A percentile compares a stretch with the other conserved stretches of the same genome.
Conservation (phyloP, 2,329 filamentous ascomycete species). For the Massarina eburnea region DNA sequence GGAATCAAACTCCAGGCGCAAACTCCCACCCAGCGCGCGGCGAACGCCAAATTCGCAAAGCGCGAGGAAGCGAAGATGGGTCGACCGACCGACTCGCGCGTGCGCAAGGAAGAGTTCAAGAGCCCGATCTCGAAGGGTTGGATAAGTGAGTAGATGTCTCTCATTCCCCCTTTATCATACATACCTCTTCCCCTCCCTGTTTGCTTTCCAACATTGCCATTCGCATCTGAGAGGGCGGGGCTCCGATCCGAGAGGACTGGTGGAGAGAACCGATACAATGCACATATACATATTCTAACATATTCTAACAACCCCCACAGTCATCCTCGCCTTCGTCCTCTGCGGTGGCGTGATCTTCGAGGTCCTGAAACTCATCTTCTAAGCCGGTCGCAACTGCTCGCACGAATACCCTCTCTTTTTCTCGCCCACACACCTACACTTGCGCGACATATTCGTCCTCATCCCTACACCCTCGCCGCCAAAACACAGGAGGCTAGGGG, state of each 20-base stretch:
- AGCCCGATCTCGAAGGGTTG: constrained; percentile 59
- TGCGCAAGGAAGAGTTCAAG: constrained; percentile 58
- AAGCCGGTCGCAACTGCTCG: too few relatives aligned
- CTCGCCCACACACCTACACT: too few relatives aligned
- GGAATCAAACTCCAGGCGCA: constrained; percentile 62
- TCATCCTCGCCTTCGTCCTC: constrained; percentile 63
- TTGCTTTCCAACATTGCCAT: background rate
- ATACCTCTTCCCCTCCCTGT: background rate
- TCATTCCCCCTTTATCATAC: background rate
- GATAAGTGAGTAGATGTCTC: constrained; percentile 62
- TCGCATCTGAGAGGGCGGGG: background rate
- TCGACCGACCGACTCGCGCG: constrained; percentile 55
- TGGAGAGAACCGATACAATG: background rate
- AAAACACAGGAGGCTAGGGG: too few relatives aligned
- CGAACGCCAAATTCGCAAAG: constrained; percentile 77
- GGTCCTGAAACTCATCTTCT: constrained; percentile 53
- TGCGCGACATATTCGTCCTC: too few relatives aligned
- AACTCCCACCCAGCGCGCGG: constrained; percentile 80
- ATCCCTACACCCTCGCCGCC: too few relatives aligned
- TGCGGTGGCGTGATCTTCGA: constrained; percentile 64
- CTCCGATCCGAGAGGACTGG: background rate
- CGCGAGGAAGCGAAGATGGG: constrained; percentile 73
- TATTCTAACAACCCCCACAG: constrained; percentile 43
- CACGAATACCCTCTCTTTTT: too few relatives aligned
- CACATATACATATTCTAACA: background rate